These are phyloP conservation scores for Fraxinus sp. DNA, from an alignment of 305 asterid genomes.

Conservation along the genomic window DNA sequence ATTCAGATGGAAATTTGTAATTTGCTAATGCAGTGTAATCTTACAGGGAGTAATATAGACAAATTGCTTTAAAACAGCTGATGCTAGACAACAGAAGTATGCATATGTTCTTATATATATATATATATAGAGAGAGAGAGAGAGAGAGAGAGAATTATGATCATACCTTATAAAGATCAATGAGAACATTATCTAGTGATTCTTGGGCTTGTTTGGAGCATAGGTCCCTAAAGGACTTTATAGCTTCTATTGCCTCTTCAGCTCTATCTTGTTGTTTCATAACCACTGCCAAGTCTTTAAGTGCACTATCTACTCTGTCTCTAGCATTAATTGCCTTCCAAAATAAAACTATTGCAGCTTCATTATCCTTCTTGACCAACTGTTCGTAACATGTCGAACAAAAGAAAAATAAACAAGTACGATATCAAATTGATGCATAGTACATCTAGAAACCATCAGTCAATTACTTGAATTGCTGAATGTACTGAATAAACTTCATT, in stretches of 20 bases:
- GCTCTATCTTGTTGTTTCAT: conserved; percentile 75
- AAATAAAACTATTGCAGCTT: conserved; percentile 60
- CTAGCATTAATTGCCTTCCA: conserved; percentile 83
- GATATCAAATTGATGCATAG: neutral
- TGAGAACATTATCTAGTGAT: conserved; percentile 77
- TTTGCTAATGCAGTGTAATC: neutral
- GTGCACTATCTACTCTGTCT: conserved; percentile 84
- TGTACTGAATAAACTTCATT: neutral
- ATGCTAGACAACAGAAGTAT: neutral
- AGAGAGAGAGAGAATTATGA: too few species aligned
- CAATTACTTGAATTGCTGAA: neutral
- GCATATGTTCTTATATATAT: too few species aligned
- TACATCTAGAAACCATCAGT: neutral
- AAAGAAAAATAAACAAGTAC: conserved; percentile 3
- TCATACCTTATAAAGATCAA: conserved; percentile 74
- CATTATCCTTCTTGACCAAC: conserved; percentile 75
- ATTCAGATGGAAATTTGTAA: neutral
- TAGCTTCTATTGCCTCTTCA: conserved; percentile 86
- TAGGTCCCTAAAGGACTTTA: conserved; percentile 57
- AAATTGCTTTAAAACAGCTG: neutral
- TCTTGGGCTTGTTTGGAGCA: conserved; percentile 87
- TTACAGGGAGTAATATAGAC: neutral
- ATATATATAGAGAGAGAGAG: too few species aligned
- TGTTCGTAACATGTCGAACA: conserved; percentile 22
- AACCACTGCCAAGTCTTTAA: conserved; percentile 89